Evolutionary conservation across 805 yeast genomes (phyloP).

Genomic region (Saccharomycopsis amapae): DNA sequence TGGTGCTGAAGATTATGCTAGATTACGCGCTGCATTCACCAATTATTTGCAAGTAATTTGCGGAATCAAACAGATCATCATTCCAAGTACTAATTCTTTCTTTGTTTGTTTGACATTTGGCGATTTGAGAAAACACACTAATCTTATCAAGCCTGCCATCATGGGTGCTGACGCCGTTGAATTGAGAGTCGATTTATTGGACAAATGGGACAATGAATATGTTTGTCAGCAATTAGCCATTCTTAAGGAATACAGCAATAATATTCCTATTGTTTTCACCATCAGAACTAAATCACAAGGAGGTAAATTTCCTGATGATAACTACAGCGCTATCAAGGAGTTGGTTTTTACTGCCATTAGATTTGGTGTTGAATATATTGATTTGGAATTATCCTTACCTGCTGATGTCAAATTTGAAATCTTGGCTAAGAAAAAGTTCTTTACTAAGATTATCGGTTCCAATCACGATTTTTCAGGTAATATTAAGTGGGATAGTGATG

Average conservation of each 20-base stretch:
- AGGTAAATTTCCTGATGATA: slow-evolving; percentile 66
- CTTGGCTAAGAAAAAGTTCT: slow-evolving; percentile 45
- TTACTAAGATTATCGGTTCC: slow-evolving; percentile 73
- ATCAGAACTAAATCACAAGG: slow-evolving; percentile 76
- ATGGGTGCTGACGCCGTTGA: slow-evolving; percentile 80
- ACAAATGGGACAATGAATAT: slow-evolving; percentile 41
- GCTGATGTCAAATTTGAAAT: slow-evolving; percentile 40
- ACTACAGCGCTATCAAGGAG: slow-evolving; percentile 37
- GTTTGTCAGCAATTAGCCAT: slow-evolving; percentile 69
- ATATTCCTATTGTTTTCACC: slow-evolving; percentile 75
- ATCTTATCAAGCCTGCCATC: slow-evolving; percentile 43
- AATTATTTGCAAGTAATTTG: slow-evolving; percentile 53
- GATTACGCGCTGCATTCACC: slow-evolving; percentile 52
- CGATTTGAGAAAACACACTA: slow-evolving; percentile 43
- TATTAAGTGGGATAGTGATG: slow-evolving; percentile 57
- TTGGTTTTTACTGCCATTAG: slow-evolving; percentile 59
- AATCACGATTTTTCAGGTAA: slow-evolving; percentile 67
- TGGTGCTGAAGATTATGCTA: slow-evolving; percentile 44
- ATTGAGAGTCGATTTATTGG: slow-evolving; percentile 67
- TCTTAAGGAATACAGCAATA: slow-evolving; percentile 52
- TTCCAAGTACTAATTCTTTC: slow-evolving; percentile 44
- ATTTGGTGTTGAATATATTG: slow-evolving; percentile 75
- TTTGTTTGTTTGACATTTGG: slow-evolving; percentile 69
- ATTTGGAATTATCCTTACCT: slow-evolving; percentile 69
- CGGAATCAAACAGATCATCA: slow-evolving; percentile 37